A percentile compares a stretch with the other conserved stretches of the same genome.
phyloP scores from a whole-genome alignment of 2,329 filamentous ascomycete species.

The Teratosphaeria destructans region DNA sequence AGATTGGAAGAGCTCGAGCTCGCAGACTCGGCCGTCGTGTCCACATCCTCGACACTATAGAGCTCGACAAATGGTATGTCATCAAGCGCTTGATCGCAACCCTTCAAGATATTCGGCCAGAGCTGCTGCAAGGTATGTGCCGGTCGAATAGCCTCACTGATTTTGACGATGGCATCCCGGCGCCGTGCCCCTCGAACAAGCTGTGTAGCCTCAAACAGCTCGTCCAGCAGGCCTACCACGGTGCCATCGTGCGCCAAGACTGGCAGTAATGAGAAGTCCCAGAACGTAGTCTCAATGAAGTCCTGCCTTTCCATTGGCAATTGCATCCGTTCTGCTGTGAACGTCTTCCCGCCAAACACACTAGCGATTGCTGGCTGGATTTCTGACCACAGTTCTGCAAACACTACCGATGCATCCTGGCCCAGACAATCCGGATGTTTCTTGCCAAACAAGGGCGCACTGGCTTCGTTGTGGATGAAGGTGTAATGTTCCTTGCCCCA shows the following conservation, averaged over 20 bases:
- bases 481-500: constrained; percentile 24
- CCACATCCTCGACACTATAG: constrained; percentile 14
- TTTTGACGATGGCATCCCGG: constrained; percentile 7
- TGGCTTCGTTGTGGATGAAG: constrained; percentile 22
- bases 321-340: constrained; percentile 10
- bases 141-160: constrained; percentile 9
- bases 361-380: constrained; percentile 12
- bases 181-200: constrained; percentile 14
- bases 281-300: constrained; percentile 22
- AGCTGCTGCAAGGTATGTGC: constrained; percentile 12
- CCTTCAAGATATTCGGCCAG: constrained; percentile 15
- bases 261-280: constrained; percentile 19
- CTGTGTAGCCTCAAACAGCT: constrained; percentile 18
- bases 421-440: constrained; percentile 18
- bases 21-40: neutral
- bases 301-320: constrained; percentile 17
- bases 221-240: constrained; percentile 13
- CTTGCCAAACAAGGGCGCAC: constrained; percentile 14
- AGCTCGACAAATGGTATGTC: constrained; percentile 20
- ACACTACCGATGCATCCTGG: constrained; percentile 8
- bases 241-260: constrained; percentile 14
- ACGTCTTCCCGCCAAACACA: constrained; percentile 13
- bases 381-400: constrained; percentile 14
- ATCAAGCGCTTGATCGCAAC: constrained; percentile 3
- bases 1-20: neutral